Base-by-base conservation (phyloP, 768 basidiomycete species). In the Vishniacozyma victoriae region DNA sequence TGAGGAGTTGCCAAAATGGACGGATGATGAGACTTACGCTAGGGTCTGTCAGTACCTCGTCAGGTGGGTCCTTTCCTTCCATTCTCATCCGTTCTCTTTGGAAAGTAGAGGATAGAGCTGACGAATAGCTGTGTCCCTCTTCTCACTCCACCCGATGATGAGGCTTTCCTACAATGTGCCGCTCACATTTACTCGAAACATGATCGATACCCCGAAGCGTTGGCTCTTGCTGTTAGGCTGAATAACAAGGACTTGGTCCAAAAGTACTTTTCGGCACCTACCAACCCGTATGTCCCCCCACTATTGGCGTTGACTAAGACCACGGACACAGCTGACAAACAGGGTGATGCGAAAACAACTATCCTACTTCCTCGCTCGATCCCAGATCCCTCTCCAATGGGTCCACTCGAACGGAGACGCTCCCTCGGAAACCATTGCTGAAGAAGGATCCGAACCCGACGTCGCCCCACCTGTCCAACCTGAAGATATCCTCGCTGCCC, bases 31-130 rank as follows among this genome's bases (percentile, higher is more conserved):
- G 57, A 62, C 87, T 0, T 97, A 79, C 63, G 77, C 76, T 41
- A 82, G 95, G 42, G 92, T 99, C 4, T 93, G 91, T 60, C 82
- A 86, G 41, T 99, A 99, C 70, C 96, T 97, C 88, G 83, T 93
- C 68, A 81, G 85, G 86, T 87, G 59, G 58, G 82, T 75, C 41
- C n/a, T 2, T 4, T 36, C 12, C 3, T 41, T 23, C 38, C 18
- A 26, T 29, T 15, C 11, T 16, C 29, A 15, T 9, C n/a, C 29
- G 19, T 18, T 41, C 16, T 26, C 27, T 40, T 33, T 11, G 16
- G 12, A 20, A 18, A 13, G n/a, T 12, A 26, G 44, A 20, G 5
- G 22, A 56, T 53, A 82, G 42, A 12, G 14, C 14, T 37, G 39
- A 14, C 7, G 14, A n/a, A 33, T 49, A 73, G 87, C 67, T 93